phyloP scores from a whole-genome alignment of 192 early-diverging fungal genomes.

The Rhizoclosmatium sp. region DNA sequence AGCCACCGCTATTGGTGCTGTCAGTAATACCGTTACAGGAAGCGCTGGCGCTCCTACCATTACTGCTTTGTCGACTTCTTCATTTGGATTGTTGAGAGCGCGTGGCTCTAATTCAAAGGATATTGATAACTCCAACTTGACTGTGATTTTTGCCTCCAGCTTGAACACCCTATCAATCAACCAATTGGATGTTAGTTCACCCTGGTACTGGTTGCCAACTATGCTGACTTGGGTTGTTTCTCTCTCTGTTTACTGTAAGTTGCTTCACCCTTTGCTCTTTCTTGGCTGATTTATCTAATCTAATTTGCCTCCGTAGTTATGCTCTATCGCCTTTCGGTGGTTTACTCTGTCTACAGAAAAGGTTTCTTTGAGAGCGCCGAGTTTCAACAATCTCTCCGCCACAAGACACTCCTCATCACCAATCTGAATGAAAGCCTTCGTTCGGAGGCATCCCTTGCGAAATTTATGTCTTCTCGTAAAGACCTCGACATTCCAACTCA shows the following conservation, averaged over 20 bases:
- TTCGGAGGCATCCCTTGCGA: conserved; percentile 21
- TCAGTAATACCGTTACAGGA: neutral
- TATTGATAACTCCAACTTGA: conserved; percentile 36
- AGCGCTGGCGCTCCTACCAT: neutral
- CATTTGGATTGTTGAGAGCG: neutral
- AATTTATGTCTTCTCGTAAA: conserved; percentile 38
- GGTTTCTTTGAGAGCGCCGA: conserved; percentile 38
- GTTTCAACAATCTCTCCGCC: conserved; percentile 38
- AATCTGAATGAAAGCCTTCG: conserved; percentile 47
- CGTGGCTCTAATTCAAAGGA: neutral
- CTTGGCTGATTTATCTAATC: neutral
- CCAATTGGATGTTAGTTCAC: conserved; percentile 26
- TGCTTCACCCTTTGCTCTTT: neutral
- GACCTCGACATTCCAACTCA: conserved; percentile 28
- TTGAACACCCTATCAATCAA: conserved; percentile 45
- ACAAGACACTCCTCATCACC: conserved; percentile 50
- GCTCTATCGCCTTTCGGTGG: conserved; percentile 45
- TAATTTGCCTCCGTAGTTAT: conserved; percentile 26
- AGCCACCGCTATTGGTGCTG: neutral
- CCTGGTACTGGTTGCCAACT: conserved; percentile 49
- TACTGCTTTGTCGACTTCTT: neutral
- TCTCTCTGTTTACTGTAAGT: conserved; percentile 46
- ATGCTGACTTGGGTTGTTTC: conserved; percentile 44
- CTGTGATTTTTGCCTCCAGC: conserved; percentile 37
- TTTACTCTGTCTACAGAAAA: conserved; percentile 42